Conservation (phyloP, 2,329 filamentous ascomycete species). For the Chaetomium sp. region DNA sequence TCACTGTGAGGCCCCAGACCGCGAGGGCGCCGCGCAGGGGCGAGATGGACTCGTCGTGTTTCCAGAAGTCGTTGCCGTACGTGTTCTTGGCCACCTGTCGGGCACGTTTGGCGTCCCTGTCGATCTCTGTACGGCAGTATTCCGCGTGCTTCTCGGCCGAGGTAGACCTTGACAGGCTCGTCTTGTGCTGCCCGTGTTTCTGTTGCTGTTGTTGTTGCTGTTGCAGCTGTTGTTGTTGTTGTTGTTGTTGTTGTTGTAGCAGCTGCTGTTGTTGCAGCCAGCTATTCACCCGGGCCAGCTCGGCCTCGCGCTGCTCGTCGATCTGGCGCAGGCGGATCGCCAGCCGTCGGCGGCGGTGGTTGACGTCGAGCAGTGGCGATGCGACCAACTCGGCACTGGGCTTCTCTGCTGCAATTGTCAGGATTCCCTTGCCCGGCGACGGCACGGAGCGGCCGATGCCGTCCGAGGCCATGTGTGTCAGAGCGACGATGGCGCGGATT, state of each 20-base stretch:
- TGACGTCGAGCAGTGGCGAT: constrained; percentile 92
- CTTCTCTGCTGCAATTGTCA: constrained; percentile 89
- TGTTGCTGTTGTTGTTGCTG: neutral
- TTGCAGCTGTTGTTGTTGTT: neutral
- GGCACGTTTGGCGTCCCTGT: constrained; percentile 90
- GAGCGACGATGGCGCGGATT: constrained; percentile 88
- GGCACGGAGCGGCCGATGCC: constrained; percentile 98
- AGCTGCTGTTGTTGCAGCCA: constrained; percentile 40
- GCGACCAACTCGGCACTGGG: constrained; percentile 71
- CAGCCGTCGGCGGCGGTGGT: constrained; percentile 92
- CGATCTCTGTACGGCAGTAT: constrained; percentile 84
- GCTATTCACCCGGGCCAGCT: constrained; percentile 74
- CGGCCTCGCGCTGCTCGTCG: constrained; percentile 92
- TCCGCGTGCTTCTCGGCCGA: constrained; percentile 78
- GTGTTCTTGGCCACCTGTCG: constrained; percentile 54
- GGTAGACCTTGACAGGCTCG: neutral
- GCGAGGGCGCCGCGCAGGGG: constrained; percentile 92
- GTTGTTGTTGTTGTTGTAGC: neutral
- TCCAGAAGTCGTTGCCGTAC: constrained; percentile 99
- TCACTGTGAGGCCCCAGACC: constrained; percentile 96
- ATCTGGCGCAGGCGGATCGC: constrained; percentile 91
- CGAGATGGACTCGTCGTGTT: constrained; percentile 85
- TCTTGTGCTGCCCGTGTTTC: neutral
- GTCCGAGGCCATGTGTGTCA: constrained; percentile 94
- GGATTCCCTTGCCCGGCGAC: constrained; percentile 91